These are phyloP conservation scores for Cercospora citrullina DNA, from an alignment of 2,329 filamentous ascomycete species.

Conservation along the genomic window DNA sequence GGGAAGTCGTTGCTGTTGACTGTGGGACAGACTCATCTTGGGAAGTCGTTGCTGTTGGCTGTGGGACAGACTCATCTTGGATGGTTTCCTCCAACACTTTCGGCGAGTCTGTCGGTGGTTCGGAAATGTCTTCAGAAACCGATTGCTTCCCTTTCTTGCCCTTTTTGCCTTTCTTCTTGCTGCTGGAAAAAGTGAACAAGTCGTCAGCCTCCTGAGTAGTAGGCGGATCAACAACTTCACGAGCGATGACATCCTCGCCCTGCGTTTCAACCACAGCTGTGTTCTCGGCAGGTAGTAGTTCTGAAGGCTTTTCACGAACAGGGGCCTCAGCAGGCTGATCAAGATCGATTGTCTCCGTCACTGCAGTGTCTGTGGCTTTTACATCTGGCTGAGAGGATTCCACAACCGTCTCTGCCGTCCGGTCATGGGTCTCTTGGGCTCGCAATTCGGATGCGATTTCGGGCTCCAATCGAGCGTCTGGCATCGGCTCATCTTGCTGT, in stretches of 20 bases:
- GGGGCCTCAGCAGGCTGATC: neutral
- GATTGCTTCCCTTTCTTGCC: conserved; percentile 32
- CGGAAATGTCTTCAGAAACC: neutral
- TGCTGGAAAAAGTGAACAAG: conserved; percentile 1
- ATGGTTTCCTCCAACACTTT: neutral
- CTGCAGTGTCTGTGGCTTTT: neutral
- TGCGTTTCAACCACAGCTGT: neutral
- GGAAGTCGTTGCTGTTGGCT: conserved; percentile 7
- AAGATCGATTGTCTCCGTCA: neutral
- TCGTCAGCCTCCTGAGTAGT: conserved; percentile 9
- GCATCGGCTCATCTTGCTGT: neutral
- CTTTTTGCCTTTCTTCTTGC: conserved; percentile 33
- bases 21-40: conserved; percentile 3
- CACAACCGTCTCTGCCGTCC: neutral
- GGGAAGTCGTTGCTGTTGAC: conserved; percentile 6
- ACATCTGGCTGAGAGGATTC: neutral
- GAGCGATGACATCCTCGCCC: neutral
- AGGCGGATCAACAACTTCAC: neutral
- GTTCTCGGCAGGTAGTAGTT: neutral
- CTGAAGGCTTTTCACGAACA: neutral
- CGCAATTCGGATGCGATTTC: neutral
- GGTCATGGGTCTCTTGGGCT: neutral
- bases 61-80: neutral
- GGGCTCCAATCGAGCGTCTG: neutral
- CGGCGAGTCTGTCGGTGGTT: neutral